Conservation (phyloP, 768 basidiomycete genomes). For the Russula sp. region DNA sequence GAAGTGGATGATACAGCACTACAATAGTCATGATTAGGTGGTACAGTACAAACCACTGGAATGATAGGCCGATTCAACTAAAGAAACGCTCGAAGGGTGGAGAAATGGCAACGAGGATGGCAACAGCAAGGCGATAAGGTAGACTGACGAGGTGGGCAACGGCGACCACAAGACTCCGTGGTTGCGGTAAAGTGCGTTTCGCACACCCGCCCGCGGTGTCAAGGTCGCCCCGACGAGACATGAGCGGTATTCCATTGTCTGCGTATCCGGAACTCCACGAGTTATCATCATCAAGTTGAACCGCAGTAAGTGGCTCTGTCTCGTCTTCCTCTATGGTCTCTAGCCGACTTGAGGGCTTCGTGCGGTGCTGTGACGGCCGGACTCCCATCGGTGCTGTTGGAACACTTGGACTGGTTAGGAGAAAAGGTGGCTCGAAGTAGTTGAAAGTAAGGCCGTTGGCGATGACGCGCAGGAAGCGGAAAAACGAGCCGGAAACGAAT, state of each 20-base stretch:
- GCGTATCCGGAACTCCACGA: conserved; percentile 9
- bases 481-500: neutral
- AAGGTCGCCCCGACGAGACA: conserved; percentile 1
- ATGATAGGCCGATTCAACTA: conserved; percentile 1
- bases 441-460: conserved; percentile 24
- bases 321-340: conserved; percentile 42
- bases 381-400: conserved; percentile 23
- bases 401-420: conserved; percentile 28
- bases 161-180: conserved; percentile 11
- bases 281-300: conserved; percentile 15
- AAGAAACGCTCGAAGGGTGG: conserved; percentile 28
- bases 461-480: conserved; percentile 15
- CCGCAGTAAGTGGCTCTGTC: conserved; percentile 12
- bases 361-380: conserved; percentile 34
- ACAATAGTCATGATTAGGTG: neutral
- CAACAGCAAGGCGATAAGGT: conserved; percentile 28
- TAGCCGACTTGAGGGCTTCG: conserved; percentile 35
- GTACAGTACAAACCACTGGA: neutral
- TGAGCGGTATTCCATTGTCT: conserved; percentile 12
- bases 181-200: neutral
- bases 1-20: neutral
- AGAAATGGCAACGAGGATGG: conserved; percentile 26
- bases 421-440: conserved; percentile 23
- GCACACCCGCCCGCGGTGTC: neutral
- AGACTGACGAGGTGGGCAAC: conserved; percentile 25